Conservation (phyloP, 108 stramenopile species). For the Skeletonema grethae region DNA sequence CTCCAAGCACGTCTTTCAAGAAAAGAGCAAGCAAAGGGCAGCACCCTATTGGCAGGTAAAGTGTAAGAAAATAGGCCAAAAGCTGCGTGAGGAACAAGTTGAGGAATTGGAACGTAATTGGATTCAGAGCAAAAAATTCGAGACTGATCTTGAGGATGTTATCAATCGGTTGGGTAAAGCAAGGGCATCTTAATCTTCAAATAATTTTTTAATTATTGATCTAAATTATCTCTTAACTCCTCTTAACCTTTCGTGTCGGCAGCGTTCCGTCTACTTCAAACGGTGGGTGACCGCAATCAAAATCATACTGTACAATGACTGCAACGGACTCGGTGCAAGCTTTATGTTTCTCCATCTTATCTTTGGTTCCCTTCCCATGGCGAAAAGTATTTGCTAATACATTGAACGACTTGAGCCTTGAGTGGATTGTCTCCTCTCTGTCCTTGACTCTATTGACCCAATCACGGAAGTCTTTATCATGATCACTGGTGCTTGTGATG, state of each 20-base stretch:
- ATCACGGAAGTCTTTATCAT: no score
- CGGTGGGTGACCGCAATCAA: conserved; percentile 34
- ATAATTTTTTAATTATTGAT: no score
- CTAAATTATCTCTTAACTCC: no score
- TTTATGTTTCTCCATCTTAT: conserved; percentile 35
- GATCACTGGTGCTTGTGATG: no score
- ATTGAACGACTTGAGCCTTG: conserved; percentile 34
- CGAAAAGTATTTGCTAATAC: conserved; percentile 25
- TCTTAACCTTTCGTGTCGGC: no score
- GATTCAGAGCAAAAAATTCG: neutral
- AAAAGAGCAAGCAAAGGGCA: conserved; percentile 12
- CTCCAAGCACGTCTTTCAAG: neutral
- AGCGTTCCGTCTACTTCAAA: conserved; percentile 20
- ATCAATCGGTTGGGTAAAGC: neutral
- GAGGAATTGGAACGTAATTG: conserved; percentile 4
- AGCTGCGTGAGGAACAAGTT: neutral
- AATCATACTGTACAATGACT: conserved; percentile 50
- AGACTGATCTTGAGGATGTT: neutral
- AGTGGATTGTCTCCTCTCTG: conserved; percentile 51
- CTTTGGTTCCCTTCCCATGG: conserved; percentile 11
- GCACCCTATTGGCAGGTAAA: neutral
- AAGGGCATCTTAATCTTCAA: neutral
- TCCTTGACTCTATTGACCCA: conserved; percentile 12
- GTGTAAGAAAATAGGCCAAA: conserved; percentile 7
- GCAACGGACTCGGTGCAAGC: conserved; percentile 38